Conservation (phyloP, 2,329 filamentous ascomycete species). For the Huntiella abstrusa region DNA sequence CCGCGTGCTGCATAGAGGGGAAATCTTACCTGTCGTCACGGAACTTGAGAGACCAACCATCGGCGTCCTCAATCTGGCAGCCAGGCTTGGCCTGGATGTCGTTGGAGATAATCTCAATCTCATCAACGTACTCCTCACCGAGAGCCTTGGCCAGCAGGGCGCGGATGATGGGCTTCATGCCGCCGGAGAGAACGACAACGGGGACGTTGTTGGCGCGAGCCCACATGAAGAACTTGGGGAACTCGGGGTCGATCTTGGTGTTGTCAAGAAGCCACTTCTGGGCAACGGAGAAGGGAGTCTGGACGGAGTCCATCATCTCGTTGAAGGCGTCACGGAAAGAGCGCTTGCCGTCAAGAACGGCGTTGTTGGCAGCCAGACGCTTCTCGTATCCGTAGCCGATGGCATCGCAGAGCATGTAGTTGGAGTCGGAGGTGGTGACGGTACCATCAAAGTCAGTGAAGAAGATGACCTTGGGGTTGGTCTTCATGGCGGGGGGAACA, state of each 20-base stretch:
- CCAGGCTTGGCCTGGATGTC: slow-evolving; percentile 44
- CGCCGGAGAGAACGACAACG: slow-evolving; percentile 76
- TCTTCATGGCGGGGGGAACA: slow-evolving; percentile 23
- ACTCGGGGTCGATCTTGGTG: slow-evolving; percentile 76
- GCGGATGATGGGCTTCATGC: slow-evolving; percentile 83
- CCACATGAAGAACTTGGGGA: slow-evolving; percentile 78
- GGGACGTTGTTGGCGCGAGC: slow-evolving; percentile 65
- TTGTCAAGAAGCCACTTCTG: slow-evolving; percentile 59
- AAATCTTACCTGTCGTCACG: slow-evolving; percentile 44
- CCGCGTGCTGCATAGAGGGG: not conserved
- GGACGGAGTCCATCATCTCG: slow-evolving; percentile 81
- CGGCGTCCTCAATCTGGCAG: slow-evolving; percentile 58
- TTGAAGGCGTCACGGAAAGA: slow-evolving; percentile 74
- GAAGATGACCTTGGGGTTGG: slow-evolving; percentile 79
- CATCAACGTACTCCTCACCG: slow-evolving; percentile 50
- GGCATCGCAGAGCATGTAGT: slow-evolving; percentile 68
- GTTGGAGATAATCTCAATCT: slow-evolving; percentile 86
- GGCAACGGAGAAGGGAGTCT: slow-evolving; percentile 63
- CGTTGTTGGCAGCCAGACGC: slow-evolving; percentile 54
- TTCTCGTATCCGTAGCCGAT: slow-evolving; percentile 61
- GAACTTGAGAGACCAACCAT: slow-evolving; percentile 75
- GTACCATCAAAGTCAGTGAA: slow-evolving; percentile 98
- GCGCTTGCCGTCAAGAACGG: slow-evolving; percentile 51
- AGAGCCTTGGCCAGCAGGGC: slow-evolving; percentile 64
- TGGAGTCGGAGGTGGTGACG: slow-evolving; percentile 55